Conservation (phyloP, 1,139 yeast genomes). For the Candida gigantensis region DNA sequence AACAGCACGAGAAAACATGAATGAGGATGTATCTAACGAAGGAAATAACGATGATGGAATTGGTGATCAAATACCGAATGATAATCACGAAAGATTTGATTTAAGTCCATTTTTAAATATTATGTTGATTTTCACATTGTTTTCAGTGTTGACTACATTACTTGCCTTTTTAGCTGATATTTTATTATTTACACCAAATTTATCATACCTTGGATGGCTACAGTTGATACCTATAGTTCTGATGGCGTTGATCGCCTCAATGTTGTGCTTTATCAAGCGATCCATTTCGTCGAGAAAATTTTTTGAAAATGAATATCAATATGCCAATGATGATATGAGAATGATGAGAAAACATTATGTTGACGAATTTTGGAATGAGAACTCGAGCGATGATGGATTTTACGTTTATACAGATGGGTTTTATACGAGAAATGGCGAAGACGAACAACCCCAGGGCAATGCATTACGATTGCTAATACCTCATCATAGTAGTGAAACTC, state of each 20-base stretch:
- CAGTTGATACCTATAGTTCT: constrained; percentile 42
- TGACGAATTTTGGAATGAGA: constrained; percentile 21
- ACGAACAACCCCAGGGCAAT: constrained; percentile 7
- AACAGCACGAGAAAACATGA: background rate
- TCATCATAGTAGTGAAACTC: background rate
- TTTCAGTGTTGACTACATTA: constrained; percentile 39
- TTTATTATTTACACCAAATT: constrained; percentile 40
- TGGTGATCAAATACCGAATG: constrained; percentile 2
- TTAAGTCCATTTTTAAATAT: constrained; percentile 32
- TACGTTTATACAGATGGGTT: constrained; percentile 49
- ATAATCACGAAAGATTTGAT: constrained; percentile 16
- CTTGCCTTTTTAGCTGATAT: constrained; percentile 46
- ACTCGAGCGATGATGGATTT: constrained; percentile 48
- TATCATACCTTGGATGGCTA: constrained; percentile 47
- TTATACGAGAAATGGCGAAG: constrained; percentile 22
- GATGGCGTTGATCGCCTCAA: constrained; percentile 36
- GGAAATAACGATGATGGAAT: background rate
- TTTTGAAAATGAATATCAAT: constrained; percentile 32
- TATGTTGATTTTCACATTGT: constrained; percentile 34
- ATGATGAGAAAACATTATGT: constrained; percentile 21
- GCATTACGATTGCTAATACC: background rate
- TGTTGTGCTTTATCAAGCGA: constrained; percentile 44
- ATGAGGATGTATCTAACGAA: constrained; percentile 1
- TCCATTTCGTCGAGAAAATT: constrained; percentile 39
- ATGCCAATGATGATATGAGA: constrained; percentile 43